Base-by-base conservation (phyloP, 805 yeast genomes). In the Grigorovia transvaalensis region DNA sequence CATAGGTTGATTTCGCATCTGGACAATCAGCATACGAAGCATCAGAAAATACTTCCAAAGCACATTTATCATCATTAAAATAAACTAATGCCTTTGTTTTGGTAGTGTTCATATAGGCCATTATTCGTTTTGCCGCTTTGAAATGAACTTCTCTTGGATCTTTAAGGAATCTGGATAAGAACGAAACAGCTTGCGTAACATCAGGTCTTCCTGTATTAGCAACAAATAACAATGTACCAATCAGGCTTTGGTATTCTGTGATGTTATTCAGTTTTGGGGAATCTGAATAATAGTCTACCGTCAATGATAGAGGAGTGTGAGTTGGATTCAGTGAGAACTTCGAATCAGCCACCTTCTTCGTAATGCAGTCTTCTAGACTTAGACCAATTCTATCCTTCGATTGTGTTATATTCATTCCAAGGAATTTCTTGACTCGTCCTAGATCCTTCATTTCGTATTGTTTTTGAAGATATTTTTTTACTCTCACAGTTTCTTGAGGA, bases 161-260 rank as follows among this genome's bases (percentile, higher is more conserved):
- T 44, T 44, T 35, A 1, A 53, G 35, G 19, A 50, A 51, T 17
- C 54, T 35, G 2, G 51, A 53, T 2, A 51, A 44, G 9, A 48
- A 12, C 1, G 53, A 51, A 1, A 53, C 52, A 1, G 54, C 9
- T 35, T 20, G 45, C 2, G 58, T 49, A 46, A 55, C 43, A 38
- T 55, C 58, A 19, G 58, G 56, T 11, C 58, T 49, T 7, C 53
- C 54, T 9, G 54, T 27, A 29, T 51, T 53, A 17, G 56, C 50
- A 12, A 30, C 41, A 44, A 51, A 55, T 1, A 53, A 12, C 3
- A 53, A 29, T 30, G 51, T 51, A 12, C 53, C 52, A 5, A 53
- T 30, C 2, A 53, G 15, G 8, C 52, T 45, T 44, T 51, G 56
- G 19, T 48, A 53, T 19, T n/a, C 20, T 11, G 47, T 50, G 6